These are phyloP conservation scores for Trichoderma semiorbis DNA, from an alignment of 2,329 filamentous ascomycete genomes.

Conservation along the genomic window DNA sequence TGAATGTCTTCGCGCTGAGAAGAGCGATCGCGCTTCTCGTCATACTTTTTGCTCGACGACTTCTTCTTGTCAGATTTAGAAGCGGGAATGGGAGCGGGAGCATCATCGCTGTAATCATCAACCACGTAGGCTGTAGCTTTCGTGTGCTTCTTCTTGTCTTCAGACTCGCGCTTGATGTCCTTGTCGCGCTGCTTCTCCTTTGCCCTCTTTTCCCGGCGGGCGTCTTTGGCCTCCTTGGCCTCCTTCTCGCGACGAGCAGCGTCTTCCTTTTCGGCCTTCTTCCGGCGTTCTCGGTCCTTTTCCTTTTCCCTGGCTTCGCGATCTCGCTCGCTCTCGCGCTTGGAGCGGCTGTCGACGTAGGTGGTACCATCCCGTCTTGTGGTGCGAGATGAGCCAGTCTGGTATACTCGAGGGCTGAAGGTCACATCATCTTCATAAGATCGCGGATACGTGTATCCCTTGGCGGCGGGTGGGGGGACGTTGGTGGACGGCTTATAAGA, in stretches of 20 bases:
- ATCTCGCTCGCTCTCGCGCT: conserved; percentile 39
- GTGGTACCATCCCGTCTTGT: conserved; percentile 43
- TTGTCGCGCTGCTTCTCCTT: conserved; percentile 37
- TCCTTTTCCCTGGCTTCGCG: conserved; percentile 35
- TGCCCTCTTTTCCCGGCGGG: conserved; percentile 34
- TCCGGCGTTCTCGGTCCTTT: conserved; percentile 26
- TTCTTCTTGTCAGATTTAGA: conserved; percentile 37
- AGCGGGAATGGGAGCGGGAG: conserved; percentile 15
- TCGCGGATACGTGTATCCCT: conserved; percentile 34
- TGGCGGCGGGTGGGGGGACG: conserved; percentile 30
- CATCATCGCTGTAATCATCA: conserved; percentile 35
- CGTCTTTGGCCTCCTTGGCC: conserved; percentile 28
- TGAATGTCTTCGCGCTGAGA: conserved; percentile 32
- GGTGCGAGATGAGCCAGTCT: conserved; percentile 34
- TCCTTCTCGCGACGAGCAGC: conserved; percentile 33
- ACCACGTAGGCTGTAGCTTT: conserved; percentile 31
- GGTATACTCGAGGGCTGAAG: conserved; percentile 39
- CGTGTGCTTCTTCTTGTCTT: conserved; percentile 36
- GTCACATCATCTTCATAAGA: conserved; percentile 49
- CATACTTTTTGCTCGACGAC: conserved; percentile 37
- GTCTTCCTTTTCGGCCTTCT: conserved; percentile 20
- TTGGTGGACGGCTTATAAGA: conserved; percentile 38
- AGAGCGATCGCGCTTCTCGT: conserved; percentile 37
- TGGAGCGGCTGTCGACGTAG: conserved; percentile 45
- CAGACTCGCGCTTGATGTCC: conserved; percentile 36